These are phyloP conservation scores for Gamsiella multidivaricata DNA, from an alignment of 192 early-diverging fungal genomes.

Conservation along the genomic window DNA sequence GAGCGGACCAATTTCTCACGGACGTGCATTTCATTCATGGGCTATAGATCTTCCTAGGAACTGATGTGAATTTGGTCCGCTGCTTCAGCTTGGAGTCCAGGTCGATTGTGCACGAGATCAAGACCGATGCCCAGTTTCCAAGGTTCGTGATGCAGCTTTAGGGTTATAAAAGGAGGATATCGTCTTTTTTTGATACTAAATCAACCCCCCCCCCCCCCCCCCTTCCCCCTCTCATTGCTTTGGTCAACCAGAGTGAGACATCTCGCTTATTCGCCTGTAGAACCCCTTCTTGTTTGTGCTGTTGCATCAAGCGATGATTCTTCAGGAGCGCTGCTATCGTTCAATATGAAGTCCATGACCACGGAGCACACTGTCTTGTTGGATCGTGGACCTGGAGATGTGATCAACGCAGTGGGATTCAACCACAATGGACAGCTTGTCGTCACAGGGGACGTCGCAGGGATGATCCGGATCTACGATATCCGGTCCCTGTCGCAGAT, in stretches of 20 bases:
- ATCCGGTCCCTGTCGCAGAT: slow-evolving; percentile 63
- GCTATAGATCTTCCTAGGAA: slow-evolving; percentile 65
- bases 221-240: too few relatives aligned
- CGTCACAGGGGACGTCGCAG: slow-evolving; percentile 63
- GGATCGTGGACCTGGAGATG: slow-evolving; percentile 11
- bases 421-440: slow-evolving; percentile 74
- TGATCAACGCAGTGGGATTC: slow-evolving; percentile 65
- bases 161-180: too few relatives aligned
- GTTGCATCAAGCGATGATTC: slow-evolving; percentile 43
- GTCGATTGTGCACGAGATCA: slow-evolving; percentile 67
- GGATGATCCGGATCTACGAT: slow-evolving; percentile 66
- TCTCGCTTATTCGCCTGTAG: slow-evolving; percentile 64
- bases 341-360: slow-evolving; percentile 67
- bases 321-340: slow-evolving; percentile 59
- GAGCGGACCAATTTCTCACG: neutral
- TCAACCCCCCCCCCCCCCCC: too few relatives aligned
- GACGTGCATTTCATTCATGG: neutral
- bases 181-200: too few relatives aligned
- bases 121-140: slow-evolving; percentile 58
- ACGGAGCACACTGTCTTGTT: slow-evolving; percentile 34
- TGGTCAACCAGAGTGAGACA: slow-evolving; percentile 63
- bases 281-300: slow-evolving; percentile 64
- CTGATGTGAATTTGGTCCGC: slow-evolving; percentile 59
- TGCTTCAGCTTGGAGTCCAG: slow-evolving; percentile 67
- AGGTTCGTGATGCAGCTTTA: slow-evolving; percentile 31